These are phyloP conservation scores for Nothophoma quercina DNA, from an alignment of 2,329 filamentous ascomycete species.

Conservation along the genomic window DNA sequence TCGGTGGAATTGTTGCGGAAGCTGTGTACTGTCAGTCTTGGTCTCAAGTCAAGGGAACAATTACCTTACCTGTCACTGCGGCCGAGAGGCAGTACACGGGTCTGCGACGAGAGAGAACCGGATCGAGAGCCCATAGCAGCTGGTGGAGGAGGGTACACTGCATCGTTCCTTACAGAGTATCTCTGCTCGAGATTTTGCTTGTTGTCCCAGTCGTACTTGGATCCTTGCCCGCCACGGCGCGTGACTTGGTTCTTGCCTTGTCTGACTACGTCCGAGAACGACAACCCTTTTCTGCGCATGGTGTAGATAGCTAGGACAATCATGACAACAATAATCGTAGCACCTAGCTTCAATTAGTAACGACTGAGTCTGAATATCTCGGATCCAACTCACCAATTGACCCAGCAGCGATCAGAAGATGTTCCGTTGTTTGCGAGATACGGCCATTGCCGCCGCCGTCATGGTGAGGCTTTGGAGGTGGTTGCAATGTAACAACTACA, in stretches of 20 bases:
- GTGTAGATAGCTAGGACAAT: slow-evolving; percentile 46
- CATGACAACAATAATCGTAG: slow-evolving; percentile 50
- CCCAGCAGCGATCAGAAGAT: slow-evolving; percentile 51
- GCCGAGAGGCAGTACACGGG: slow-evolving; percentile 35
- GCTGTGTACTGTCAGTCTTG: slow-evolving; percentile 21
- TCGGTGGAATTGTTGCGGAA: slow-evolving; percentile 25
- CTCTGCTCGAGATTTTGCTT: slow-evolving; percentile 35
- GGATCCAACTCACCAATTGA: slow-evolving; percentile 44
- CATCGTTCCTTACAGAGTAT: slow-evolving; percentile 34
- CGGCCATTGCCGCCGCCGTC: slow-evolving; percentile 28
- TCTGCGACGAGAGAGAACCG: slow-evolving; percentile 39
- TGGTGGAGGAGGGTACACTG: slow-evolving; percentile 37
- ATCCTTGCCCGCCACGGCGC: slow-evolving; percentile 31
- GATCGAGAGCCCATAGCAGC: slow-evolving; percentile 32
- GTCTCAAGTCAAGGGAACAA: not conserved
- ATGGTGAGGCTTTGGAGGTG: slow-evolving; percentile 21
- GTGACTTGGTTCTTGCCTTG: slow-evolving; percentile 34
- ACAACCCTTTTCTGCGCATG: slow-evolving; percentile 49
- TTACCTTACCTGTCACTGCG: slow-evolving; percentile 40
- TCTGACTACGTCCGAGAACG: slow-evolving; percentile 38
- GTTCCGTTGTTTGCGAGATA: slow-evolving; percentile 49
- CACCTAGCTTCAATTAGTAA: slow-evolving; percentile 38
- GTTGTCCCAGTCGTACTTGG: slow-evolving; percentile 36
- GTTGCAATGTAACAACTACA: slow-evolving; percentile 34
- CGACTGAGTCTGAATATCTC: not conserved